phyloP scores from a whole-genome alignment of 164 flowering plant genomes.

The Tetracentron sinense region DNA sequence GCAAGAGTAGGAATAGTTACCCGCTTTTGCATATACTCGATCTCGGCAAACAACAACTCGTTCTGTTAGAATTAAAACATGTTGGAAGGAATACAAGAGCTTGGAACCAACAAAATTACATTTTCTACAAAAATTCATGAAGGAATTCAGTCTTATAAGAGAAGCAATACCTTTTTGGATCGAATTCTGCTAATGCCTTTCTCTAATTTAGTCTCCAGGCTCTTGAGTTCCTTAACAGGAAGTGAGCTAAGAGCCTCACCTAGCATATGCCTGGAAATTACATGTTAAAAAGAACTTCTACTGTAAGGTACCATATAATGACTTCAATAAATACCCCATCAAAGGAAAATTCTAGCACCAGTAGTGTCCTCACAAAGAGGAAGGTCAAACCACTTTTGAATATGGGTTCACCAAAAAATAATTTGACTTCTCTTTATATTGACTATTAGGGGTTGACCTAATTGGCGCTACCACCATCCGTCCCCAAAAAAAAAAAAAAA shows the following conservation, averaged over 20 bases:
- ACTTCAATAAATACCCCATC: background rate
- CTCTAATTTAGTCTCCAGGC: constrained; percentile 53
- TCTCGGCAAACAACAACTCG: constrained; percentile 75
- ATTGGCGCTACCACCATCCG: too few species aligned
- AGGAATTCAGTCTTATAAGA: background rate
- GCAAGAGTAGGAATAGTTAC: constrained; percentile 28
- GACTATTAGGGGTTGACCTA: too few species aligned
- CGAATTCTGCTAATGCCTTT: constrained; percentile 69
- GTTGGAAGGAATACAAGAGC: constrained; percentile 7
- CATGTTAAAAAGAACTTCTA: background rate
- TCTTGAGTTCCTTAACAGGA: constrained; percentile 53
- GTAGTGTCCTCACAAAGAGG: too few species aligned
- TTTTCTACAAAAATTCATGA: background rate
- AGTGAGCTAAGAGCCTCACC: constrained; percentile 58
- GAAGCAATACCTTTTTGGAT: constrained; percentile 59
- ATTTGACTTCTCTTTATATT: too few species aligned
- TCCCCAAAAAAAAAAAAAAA: too few species aligned
- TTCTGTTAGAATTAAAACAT: constrained; percentile 44
- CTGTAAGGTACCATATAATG: background rate
- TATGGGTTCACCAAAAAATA: too few species aligned
- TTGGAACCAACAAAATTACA: background rate
- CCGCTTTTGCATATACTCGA: constrained; percentile 90
- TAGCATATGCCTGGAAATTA: constrained; percentile 53
- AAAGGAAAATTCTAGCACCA: too few species aligned
- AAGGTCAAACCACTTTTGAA: too few species aligned